Evolutionary conservation across 2,329 filamentous ascomycete species (phyloP).

Genomic region (Colletotrichum sp.): DNA sequence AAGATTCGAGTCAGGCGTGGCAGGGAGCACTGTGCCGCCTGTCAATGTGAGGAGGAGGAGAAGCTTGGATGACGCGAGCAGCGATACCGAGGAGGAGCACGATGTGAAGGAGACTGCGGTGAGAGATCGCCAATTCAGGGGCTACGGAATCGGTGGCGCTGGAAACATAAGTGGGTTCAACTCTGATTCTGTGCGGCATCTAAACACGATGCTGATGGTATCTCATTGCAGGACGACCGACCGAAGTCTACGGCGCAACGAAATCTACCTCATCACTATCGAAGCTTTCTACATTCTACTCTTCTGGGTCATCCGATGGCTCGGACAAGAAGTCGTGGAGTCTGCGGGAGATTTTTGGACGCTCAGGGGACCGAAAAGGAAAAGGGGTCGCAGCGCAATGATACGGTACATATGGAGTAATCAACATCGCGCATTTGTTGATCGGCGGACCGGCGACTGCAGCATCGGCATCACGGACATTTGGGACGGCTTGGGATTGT

Average conservation of each 20-base stretch:
- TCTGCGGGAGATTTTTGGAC: slow-evolving; percentile 11
- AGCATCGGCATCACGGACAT: not conserved
- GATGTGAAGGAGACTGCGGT: slow-evolving; percentile 30
- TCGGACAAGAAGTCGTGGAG: slow-evolving; percentile 4
- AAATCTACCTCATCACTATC: not conserved
- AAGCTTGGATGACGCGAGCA: slow-evolving; percentile 25
- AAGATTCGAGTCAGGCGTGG: slow-evolving; percentile 25
- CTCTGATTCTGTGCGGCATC: not conserved
- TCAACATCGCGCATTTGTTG: not conserved
- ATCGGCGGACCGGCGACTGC: not conserved
- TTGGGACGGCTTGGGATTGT: not conserved
- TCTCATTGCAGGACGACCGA: slow-evolving; percentile 24
- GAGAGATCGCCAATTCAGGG: slow-evolving; percentile 36
- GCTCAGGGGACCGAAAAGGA: not conserved
- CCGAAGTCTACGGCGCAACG: slow-evolving; percentile 27
- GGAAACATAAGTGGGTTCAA: slow-evolving; percentile 42
- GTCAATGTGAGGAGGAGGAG: slow-evolving; percentile 6
- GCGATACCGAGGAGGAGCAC: slow-evolving; percentile 26
- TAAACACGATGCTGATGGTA: not conserved
- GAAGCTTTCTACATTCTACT: not conserved
- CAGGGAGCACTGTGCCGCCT: slow-evolving; percentile 9
- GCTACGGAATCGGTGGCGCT: slow-evolving; percentile 44
- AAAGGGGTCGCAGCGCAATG: not conserved
- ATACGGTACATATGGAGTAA: not conserved
- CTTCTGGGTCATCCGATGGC: not conserved